These are phyloP conservation scores for Xylaria longipes DNA, from an alignment of 495 filamentous ascomycete genomes.

Conservation along the genomic window DNA sequence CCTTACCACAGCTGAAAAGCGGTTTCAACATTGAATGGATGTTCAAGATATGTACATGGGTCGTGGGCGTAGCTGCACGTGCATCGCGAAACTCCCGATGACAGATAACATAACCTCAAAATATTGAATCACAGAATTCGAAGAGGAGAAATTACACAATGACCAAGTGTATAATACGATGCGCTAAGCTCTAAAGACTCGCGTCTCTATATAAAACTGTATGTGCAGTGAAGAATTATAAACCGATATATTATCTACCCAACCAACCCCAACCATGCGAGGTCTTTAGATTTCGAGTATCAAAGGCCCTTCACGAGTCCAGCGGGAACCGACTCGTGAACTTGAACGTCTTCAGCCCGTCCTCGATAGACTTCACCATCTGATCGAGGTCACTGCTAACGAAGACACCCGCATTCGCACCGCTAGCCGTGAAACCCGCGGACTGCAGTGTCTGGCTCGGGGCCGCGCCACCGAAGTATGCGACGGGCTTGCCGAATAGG, in stretches of 20 bases:
- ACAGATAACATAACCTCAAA: not conserved
- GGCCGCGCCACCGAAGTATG: constrained; percentile 58
- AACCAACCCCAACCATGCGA: not conserved
- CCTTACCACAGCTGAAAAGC: not conserved
- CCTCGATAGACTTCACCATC: constrained; percentile 58
- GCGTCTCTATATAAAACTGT: not conserved
- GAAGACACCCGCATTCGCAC: constrained; percentile 59
- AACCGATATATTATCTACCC: not conserved
- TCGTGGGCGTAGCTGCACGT: not conserved
- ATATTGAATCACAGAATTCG: not conserved
- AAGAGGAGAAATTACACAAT: not conserved
- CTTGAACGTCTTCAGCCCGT: constrained; percentile 70
- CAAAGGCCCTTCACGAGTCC: constrained; percentile 41
- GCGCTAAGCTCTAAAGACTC: constrained; percentile 13
- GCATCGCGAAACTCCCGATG: not conserved
- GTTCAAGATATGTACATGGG: not conserved
- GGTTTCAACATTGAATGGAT: not conserved
- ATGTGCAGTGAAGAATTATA: constrained; percentile 14
- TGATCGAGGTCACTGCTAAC: constrained; percentile 39
- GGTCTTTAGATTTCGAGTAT: not conserved
- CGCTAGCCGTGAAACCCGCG: constrained; percentile 45
- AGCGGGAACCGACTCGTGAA: constrained; percentile 62
- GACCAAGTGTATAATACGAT: not conserved
- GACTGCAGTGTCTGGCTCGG: constrained; percentile 46
- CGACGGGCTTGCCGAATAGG: constrained; percentile 77